Conservation (phyloP, 441 rosid genomes). For the Adansonia gregorii region DNA sequence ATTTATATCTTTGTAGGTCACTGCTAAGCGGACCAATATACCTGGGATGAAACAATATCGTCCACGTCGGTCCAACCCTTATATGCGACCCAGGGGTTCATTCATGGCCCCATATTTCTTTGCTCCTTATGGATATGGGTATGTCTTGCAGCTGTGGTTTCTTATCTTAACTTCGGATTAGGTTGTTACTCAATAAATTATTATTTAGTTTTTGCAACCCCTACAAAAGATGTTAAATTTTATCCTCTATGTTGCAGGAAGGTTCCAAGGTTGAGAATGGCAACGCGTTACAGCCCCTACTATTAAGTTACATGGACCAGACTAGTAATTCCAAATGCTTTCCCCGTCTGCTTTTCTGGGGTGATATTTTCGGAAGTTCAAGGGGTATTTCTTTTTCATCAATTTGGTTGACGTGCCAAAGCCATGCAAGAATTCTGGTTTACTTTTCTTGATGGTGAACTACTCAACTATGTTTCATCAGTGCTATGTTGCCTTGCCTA, state of each 20-base stretch:
- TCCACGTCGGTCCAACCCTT: constrained; percentile 54
- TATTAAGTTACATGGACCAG: constrained; percentile 27
- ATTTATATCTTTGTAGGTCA: constrained; percentile 41
- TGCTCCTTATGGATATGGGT: constrained; percentile 69
- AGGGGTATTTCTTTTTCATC: background rate
- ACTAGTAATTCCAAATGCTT: background rate
- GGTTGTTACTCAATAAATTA: background rate
- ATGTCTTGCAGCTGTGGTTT: constrained; percentile 20
- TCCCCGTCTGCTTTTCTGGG: background rate
- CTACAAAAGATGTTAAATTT: background rate
- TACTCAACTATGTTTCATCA: background rate
- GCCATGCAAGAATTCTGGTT: constrained; percentile 1
- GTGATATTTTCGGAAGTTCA: background rate
- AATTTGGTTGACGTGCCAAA: constrained; percentile 10
- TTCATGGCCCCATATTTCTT: constrained; percentile 50
- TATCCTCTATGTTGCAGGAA: constrained; percentile 48
- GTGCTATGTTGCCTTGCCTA: background rate
- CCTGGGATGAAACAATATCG: constrained; percentile 78
- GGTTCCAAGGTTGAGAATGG: constrained; percentile 56
- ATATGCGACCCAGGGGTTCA: constrained; percentile 41
- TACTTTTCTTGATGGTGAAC: background rate
- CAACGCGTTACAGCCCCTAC: constrained; percentile 68
- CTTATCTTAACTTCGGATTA: background rate
- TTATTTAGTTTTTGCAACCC: background rate
- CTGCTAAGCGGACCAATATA: constrained; percentile 60